A percentile compares a stretch with the other conserved stretches of the same genome.
Evolutionary conservation across 208 protist species (phyloP).

Genomic region (Angomonas ambiguus): DNA sequence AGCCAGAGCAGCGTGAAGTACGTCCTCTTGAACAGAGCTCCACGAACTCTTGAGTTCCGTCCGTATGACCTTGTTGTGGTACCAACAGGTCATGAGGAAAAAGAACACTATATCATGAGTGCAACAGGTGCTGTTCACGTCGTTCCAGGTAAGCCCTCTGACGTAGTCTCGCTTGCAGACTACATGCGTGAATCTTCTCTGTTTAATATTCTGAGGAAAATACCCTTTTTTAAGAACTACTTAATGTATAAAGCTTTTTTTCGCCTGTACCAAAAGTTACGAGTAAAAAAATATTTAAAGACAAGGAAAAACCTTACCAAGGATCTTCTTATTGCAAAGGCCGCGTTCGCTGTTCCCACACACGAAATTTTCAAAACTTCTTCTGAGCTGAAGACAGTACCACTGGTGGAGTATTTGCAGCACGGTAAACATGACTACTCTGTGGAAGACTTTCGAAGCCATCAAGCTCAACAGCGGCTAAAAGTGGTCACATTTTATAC

Average conservation of each 20-base stretch:
- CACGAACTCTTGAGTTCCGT: conserved; percentile 76
- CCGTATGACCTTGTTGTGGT: conserved; percentile 92
- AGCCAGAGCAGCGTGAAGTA: conserved; percentile 90
- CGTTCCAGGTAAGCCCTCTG: conserved; percentile 75
- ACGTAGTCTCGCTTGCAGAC: conserved; percentile 89
- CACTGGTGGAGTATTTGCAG: conserved; percentile 76
- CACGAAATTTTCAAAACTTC: conserved; percentile 79
- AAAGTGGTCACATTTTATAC: conserved; percentile 48
- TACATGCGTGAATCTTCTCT: conserved; percentile 90
- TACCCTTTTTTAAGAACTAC: conserved; percentile 92
- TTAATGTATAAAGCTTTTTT: conserved; percentile 90
- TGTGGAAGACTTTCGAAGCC: conserved; percentile 76
- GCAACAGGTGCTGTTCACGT: conserved; percentile 92
- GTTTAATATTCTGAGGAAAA: conserved; percentile 90
- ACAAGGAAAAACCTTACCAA: conserved; percentile 59
- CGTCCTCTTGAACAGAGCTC: conserved; percentile 85
- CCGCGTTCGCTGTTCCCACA: conserved; percentile 74
- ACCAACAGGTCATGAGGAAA: conserved; percentile 53
- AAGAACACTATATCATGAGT: conserved; percentile 93
- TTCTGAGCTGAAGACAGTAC: conserved; percentile 66
- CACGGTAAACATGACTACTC: conserved; percentile 87
- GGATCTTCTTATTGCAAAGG: conserved; percentile 82
- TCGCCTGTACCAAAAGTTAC: conserved; percentile 70
- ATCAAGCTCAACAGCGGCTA: conserved; percentile 73
- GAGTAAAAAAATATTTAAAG: conserved; percentile 68